Base-by-base conservation (phyloP, 2,329 filamentous ascomycete genomes). In the Paraphoma sp. region DNA sequence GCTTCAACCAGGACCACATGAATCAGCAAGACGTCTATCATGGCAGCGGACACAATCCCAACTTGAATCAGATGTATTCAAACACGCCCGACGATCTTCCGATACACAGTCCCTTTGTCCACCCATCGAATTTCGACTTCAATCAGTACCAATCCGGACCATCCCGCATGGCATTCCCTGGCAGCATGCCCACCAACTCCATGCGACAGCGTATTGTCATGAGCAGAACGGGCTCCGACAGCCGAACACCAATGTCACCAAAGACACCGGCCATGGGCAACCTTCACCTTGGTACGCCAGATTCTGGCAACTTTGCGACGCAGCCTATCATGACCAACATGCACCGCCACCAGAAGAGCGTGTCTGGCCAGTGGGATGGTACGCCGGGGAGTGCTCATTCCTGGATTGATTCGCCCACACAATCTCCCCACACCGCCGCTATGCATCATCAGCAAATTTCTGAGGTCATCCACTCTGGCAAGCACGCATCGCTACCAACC, bases 11-110 rank as follows among this genome's bases (percentile, higher is more conserved):
- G 70, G 83, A 82, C 65, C 81, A 82, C 51, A 76, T 85, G 63
- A 82, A 82, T 52, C 87, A 90, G 76, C 65, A 73, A 55, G 87
- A 89, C 82, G 83, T 81, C 57, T 74, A 74, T 65, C 67, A 72
- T 60, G 64, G 64, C 42, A 71, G 74, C 56, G 55, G 67, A 42
- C 75, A 65, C 59, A 69, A 91, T 62, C 86, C 88, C 46, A 88
- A 90, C 55, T 87, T 92, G 71, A 89, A 90, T 63, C 76, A 78
- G 70, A 87, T 92, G 59, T 98, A 90, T 77, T 97, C 94, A 17
- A 92, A 91, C 74, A 97, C 93, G 1, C 93, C 94, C 3, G 94
- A 98, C 59, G 92, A 92, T 50, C 90, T 92, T 51, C 93, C 94
- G 6, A 94, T 97, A 58, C 91, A 96, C 71, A 97, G 93, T 69